A percentile compares a stretch with the other conserved stretches of the same genome.
phyloP scores from a whole-genome alignment of 192 early-diverging fungal species.

The Entomortierella chlamydospora region DNA sequence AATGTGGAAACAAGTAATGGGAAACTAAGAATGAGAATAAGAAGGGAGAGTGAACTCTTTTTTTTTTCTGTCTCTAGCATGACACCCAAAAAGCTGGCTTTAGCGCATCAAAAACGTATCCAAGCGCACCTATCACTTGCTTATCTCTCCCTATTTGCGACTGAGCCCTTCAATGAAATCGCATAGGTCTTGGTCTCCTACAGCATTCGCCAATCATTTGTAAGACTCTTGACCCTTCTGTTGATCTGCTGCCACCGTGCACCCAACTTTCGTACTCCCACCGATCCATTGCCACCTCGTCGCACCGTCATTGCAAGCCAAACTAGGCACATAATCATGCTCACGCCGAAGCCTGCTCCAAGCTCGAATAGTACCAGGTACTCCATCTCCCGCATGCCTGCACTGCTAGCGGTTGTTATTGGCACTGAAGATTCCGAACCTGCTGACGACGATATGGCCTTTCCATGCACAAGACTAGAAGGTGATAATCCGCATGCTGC shows the following conservation, averaged over 20 bases:
- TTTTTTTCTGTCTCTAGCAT: constrained; percentile 4
- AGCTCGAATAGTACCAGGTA: constrained; percentile 41
- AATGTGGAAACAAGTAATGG: not conserved
- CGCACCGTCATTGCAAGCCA: constrained; percentile 30
- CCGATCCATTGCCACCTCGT: constrained; percentile 2
- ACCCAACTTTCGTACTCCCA: not conserved
- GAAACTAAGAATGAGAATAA: constrained; percentile 2
- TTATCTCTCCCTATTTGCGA: constrained; percentile 1
- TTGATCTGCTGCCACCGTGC: constrained; percentile 1
- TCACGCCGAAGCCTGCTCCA: constrained; percentile 22
- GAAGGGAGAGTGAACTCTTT: constrained; percentile 2
- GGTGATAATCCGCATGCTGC: constrained; percentile 1
- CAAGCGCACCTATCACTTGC: not conserved
- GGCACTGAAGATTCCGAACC: not conserved
- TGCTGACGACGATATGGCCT: not conserved
- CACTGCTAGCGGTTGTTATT: not conserved
- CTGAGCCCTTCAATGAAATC: constrained; percentile 12
- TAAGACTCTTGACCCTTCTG: constrained; percentile 4
- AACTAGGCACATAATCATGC: constrained; percentile 20
- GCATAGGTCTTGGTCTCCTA: constrained; percentile 14
- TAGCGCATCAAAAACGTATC: not conserved
- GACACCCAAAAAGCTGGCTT: constrained; percentile 21
- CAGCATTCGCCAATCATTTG: not conserved
- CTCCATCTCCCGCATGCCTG: constrained; percentile 49
- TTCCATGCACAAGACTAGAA: not conserved